phyloP scores from a whole-genome alignment of 2,329 filamentous ascomycete species.

The Ceratocystis huliohia region DNA sequence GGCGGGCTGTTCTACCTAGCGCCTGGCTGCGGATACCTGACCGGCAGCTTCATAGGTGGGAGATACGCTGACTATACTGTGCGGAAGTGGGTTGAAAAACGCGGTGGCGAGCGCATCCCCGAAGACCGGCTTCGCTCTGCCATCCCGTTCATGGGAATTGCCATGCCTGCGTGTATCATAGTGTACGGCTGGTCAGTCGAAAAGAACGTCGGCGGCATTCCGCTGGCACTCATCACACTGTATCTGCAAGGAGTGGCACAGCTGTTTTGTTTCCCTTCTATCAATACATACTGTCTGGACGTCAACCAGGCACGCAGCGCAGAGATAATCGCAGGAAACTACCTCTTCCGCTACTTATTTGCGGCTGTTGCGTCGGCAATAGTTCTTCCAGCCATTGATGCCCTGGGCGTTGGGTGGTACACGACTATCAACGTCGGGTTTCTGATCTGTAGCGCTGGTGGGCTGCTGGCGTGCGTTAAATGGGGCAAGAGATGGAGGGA shows the following conservation, averaged over 20 bases:
- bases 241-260: conserved; percentile 64
- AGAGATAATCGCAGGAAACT: conserved; percentile 71
- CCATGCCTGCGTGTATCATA: conserved; percentile 51
- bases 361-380: conserved; percentile 57
- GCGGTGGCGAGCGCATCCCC: conserved; percentile 46
- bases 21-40: conserved; percentile 55
- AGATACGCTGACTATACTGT: conserved; percentile 56
- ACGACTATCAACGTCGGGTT: conserved; percentile 46
- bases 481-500: conserved; percentile 33
- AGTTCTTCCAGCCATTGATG: conserved; percentile 60
- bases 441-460: conserved; percentile 25
- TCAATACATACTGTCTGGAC: conserved; percentile 74
- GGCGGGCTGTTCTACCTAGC: conserved; percentile 63
- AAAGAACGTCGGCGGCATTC: conserved; percentile 38
- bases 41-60: conserved; percentile 60
- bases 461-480: conserved; percentile 28
- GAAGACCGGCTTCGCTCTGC: conserved; percentile 55
- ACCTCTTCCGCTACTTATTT: conserved; percentile 63
- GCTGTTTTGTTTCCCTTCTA: conserved; percentile 59
- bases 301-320: conserved; percentile 60
- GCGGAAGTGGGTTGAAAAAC: conserved; percentile 49
- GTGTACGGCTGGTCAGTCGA: conserved; percentile 46
- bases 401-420: conserved; percentile 71
- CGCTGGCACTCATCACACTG: conserved; percentile 56
- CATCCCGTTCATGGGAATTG: conserved; percentile 42